Evolutionary conservation across 2,329 filamentous ascomycete genomes (phyloP).

Genomic region (Epicoccum sorghinum): DNA sequence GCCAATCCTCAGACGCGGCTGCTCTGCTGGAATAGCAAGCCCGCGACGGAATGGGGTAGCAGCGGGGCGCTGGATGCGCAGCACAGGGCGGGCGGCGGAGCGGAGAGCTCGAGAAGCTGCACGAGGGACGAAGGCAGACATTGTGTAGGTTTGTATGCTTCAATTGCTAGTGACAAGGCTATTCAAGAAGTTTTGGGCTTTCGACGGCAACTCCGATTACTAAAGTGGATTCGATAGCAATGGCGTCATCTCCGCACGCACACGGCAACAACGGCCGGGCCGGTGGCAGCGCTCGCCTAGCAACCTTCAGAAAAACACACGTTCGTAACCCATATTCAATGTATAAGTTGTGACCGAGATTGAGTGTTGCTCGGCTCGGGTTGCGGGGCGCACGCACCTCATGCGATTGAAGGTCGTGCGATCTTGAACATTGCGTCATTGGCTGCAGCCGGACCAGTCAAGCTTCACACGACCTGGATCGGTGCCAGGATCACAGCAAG

Average conservation of each 20-base stretch:
- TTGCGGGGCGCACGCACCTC: background rate
- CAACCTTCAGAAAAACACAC: no score
- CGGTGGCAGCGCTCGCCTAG: background rate
- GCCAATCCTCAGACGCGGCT: slow-evolving; percentile 53
- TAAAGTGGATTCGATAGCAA: slow-evolving; percentile 6
- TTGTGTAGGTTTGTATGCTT: slow-evolving; percentile 19
- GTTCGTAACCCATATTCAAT: no score
- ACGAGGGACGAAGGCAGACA: slow-evolving; percentile 45
- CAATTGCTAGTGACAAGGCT: background rate
- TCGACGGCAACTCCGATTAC: slow-evolving; percentile 3
- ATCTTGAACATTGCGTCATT: slow-evolving; percentile 16
- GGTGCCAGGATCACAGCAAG: slow-evolving; percentile 24
- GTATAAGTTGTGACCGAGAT: no score
- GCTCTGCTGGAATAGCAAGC: slow-evolving; percentile 45
- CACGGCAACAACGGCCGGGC: slow-evolving; percentile 1
- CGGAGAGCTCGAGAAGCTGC: slow-evolving; percentile 44
- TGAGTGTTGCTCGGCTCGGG: no score
- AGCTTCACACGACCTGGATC: slow-evolving; percentile 17
- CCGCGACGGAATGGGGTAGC: slow-evolving; percentile 46
- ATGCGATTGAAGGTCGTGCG: slow-evolving; percentile 5
- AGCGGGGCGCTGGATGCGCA: slow-evolving; percentile 34
- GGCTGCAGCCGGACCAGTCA: slow-evolving; percentile 8
- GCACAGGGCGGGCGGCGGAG: slow-evolving; percentile 31
- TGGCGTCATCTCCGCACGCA: slow-evolving; percentile 14
- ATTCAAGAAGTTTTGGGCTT: background rate